Percentiles rank a stretch among this genome's conserved stretches.
Conservation (phyloP, 768 basidiomycete genomes). For the Hypholoma fasciculare region DNA sequence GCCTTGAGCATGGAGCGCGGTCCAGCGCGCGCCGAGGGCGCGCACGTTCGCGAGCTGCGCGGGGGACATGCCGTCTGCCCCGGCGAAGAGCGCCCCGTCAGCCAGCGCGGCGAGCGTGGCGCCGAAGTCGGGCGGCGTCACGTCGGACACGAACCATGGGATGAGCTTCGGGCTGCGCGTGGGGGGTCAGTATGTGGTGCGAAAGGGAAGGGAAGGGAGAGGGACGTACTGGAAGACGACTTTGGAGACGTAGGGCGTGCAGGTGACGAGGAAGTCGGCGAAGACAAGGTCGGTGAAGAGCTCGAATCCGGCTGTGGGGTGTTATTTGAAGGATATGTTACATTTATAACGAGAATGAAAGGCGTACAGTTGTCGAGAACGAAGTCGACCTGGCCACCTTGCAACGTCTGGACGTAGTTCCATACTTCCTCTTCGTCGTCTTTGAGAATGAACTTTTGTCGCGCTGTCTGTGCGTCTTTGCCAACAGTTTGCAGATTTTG, state of each 20-base stretch:
- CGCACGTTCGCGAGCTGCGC: slow-evolving; percentile 41
- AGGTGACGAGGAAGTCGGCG: slow-evolving; percentile 89
- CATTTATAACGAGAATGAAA: background rate
- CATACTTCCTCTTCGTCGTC: slow-evolving; percentile 82
- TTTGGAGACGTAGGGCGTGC: slow-evolving; percentile 77
- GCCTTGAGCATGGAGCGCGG: slow-evolving; percentile 64
- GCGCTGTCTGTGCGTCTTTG: slow-evolving; percentile 73
- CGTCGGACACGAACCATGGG: slow-evolving; percentile 98
- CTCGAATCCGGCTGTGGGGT: slow-evolving; percentile 83
- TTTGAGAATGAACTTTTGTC: slow-evolving; percentile 78
- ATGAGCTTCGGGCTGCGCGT: slow-evolving; percentile 80
- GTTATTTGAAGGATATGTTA: background rate
- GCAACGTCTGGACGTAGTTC: slow-evolving; percentile 62
- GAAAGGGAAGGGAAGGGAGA: background rate
- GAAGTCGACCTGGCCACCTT: slow-evolving; percentile 70
- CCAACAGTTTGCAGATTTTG: slow-evolving; percentile 81
- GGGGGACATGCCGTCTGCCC: slow-evolving; percentile 16
- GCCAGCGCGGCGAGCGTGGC: slow-evolving; percentile 58
- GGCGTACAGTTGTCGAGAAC: slow-evolving; percentile 85
- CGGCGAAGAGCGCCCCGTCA: slow-evolving; percentile 61
- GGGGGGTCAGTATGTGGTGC: background rate
- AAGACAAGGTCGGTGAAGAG: slow-evolving; percentile 93
- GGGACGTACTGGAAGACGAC: slow-evolving; percentile 86
- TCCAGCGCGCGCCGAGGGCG: slow-evolving; percentile 72
- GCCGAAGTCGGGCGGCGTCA: slow-evolving; percentile 83